phyloP scores from a whole-genome alignment of 345 rosid genomes.

The Bruguiera sexangula region DNA sequence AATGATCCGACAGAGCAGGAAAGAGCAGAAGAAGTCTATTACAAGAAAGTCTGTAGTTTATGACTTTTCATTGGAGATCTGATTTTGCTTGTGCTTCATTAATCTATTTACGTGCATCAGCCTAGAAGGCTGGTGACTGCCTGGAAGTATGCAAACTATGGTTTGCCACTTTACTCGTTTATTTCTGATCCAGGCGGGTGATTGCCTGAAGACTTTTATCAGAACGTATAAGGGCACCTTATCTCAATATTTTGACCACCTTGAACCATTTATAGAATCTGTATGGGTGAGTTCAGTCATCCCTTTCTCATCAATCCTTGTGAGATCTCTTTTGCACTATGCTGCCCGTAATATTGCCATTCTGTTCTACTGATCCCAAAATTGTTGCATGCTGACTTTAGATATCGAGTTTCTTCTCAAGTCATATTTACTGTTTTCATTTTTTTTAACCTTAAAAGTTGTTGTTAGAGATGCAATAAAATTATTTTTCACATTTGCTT shows the following conservation, averaged over 20 bases:
- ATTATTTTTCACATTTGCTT: no score
- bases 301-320: not conserved
- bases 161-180: not conserved
- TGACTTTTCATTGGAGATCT: not conserved
- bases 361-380: no score
- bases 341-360: no score
- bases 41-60: not conserved
- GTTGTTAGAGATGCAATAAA: no score
- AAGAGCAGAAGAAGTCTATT: constrained; percentile 4
- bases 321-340: no score
- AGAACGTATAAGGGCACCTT: constrained; percentile 3
- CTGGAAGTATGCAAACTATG: no score
- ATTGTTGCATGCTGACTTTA: no score
- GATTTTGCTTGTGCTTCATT: not conserved
- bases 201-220: constrained; percentile 13
- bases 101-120: no score
- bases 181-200: constrained; percentile 12
- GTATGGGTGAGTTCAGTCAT: constrained; percentile 14
- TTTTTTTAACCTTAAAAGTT: no score
- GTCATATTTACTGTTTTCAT: no score
- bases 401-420: no score
- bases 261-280: not conserved
- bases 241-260: constrained; percentile 6
- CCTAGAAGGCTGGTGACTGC: no score
- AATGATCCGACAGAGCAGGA: not conserved